Base-by-base conservation (phyloP, 768 basidiomycete genomes). In the Trametes punicea region DNA sequence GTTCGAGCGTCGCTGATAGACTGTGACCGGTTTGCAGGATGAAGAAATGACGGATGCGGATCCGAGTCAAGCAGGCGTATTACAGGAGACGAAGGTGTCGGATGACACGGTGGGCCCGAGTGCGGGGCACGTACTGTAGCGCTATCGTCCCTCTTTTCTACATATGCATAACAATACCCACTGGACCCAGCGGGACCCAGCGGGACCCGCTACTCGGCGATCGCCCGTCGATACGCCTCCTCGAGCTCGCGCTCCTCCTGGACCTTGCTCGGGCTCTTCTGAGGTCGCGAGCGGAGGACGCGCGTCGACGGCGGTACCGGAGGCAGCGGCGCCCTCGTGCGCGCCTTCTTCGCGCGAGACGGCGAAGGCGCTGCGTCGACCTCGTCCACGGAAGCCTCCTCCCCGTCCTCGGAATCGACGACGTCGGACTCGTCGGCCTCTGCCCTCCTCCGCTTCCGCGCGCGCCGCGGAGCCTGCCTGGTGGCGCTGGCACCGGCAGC, bases 241-340 rank as follows among this genome's bases (percentile, higher is more conserved):
- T 85, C 84, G 65, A 67, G 66, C 59, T 77, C 76, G 59, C 65
- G 68, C 64, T 83, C 83, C 66, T 77, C 75, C 64, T 76, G 69
- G 31, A 78, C 53, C 63, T 78, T 73, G 41, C 75, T 75, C 46
- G 74, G 69, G 47, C 74, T 80, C 72, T 86, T 90, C 56, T 75
- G 69, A 25, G 65, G 66, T 30, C 88, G 80, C 42, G 85, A 79
- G 25, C 88, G 78, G 60, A 89, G 74, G 23, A 79, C 80, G 41
- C 86, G 77, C 34, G 64, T 64, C 16, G 69, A 62, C 36, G 56
- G 55, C 21, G 60, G 49, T 7, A 61, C 56, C 10, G 62, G 46
- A 1, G 57, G 25, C 39, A 47, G n/a, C 15, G 57, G 46, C 46
- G 59, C 27, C 39, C 51, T 41, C n/a, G 51, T 33, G 5, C 49